These are phyloP conservation scores for Acarospora socialis DNA, from an alignment of 2,329 filamentous ascomycete species.

Conservation along the genomic window DNA sequence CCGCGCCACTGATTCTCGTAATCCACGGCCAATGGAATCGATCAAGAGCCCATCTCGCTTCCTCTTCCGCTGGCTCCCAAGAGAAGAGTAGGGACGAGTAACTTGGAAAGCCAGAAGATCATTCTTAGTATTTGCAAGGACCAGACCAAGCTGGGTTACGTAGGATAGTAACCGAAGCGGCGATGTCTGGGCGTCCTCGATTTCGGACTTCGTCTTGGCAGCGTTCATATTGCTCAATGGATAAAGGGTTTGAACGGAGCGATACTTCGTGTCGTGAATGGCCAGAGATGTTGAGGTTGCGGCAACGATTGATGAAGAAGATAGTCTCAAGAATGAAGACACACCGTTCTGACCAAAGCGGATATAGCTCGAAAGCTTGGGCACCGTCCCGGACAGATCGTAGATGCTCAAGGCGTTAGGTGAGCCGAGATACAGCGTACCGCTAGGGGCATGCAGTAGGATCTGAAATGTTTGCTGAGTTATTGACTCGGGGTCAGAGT, in stretches of 20 bases:
- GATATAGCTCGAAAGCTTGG: slow-evolving; percentile 4
- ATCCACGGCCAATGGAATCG: slow-evolving; percentile 11
- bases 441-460: slow-evolving; percentile 7
- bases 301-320: slow-evolving; percentile 28
- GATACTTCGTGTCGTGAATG: slow-evolving; percentile 33
- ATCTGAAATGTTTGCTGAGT: slow-evolving; percentile 1
- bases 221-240: no score
- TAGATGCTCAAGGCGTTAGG: slow-evolving; percentile 4
- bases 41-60: slow-evolving; percentile 12
- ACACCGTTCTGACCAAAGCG: slow-evolving; percentile 22
- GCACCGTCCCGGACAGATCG: slow-evolving; percentile 7
- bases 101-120: slow-evolving; percentile 1
- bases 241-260: slow-evolving; percentile 28
- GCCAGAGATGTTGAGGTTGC: slow-evolving; percentile 28
- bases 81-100: no score
- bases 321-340: slow-evolving; percentile 29
- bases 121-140: not conserved
- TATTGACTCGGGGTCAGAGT: no score
- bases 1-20: slow-evolving; percentile 1
- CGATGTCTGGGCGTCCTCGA: no score
- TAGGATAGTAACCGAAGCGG: no score
- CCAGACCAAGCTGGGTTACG: not conserved
- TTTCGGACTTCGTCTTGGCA: no score
- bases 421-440: slow-evolving; percentile 7
- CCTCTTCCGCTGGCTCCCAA: no score